Conservation (phyloP, 2,329 filamentous ascomycete species). For the Fusarium siculi region DNA sequence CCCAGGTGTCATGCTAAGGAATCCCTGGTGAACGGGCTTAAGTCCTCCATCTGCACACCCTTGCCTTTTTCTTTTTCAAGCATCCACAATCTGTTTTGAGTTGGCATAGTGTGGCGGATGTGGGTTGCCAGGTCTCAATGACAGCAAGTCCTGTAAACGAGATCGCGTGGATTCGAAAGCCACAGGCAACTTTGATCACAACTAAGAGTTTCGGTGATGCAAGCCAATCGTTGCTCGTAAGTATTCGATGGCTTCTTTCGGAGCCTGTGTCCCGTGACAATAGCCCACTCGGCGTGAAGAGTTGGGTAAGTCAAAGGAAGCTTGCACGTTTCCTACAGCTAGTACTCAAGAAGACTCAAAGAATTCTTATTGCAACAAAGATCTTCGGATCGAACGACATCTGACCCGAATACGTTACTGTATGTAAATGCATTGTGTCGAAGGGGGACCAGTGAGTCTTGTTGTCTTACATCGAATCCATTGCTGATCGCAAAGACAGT, state of each 20-base stretch:
- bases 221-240: conserved; percentile 1
- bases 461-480: conserved; percentile 25
- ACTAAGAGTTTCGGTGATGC: conserved; percentile 15
- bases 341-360: neutral
- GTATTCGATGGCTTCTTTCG: neutral
- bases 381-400: neutral
- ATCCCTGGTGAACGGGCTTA: conserved; percentile 33
- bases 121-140: conserved; percentile 6
- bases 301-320: too few relatives aligned
- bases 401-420: neutral
- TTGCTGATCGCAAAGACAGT: conserved; percentile 22
- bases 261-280: neutral
- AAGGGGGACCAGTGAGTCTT: conserved; percentile 14
- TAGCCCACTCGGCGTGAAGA: neutral
- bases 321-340: neutral
- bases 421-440: neutral
- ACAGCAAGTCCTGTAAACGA: conserved; percentile 23
- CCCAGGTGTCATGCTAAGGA: conserved; percentile 23
- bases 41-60: conserved; percentile 33
- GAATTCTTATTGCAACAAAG: neutral
- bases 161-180: conserved; percentile 17
- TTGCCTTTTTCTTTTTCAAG: conserved; percentile 20
- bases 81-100: conserved; percentile 29
- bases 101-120: conserved; percentile 21
- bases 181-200: conserved; percentile 20